Evolutionary conservation across 2,329 filamentous ascomycete species (phyloP).

Genomic region (Coniochaeta sp.): DNA sequence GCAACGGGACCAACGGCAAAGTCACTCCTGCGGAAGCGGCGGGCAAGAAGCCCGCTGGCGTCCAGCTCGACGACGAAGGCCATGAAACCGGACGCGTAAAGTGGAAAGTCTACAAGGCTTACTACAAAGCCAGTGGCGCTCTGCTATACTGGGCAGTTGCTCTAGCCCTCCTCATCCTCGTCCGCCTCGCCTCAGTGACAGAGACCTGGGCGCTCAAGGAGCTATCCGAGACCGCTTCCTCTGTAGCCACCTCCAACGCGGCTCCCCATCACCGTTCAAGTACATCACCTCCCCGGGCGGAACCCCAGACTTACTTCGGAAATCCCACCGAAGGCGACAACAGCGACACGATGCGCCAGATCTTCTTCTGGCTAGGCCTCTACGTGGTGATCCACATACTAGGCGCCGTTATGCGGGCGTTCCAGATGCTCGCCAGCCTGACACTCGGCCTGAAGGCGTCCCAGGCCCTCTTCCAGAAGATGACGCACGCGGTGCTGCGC

Average conservation of each 20-base stretch:
- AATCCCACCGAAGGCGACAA: slow-evolving; percentile 5
- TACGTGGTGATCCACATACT: slow-evolving; percentile 22
- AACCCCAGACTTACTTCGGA: slow-evolving; percentile 8
- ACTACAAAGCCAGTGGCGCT: slow-evolving; percentile 22
- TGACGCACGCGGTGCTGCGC: slow-evolving; percentile 28
- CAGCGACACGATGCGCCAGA: slow-evolving; percentile 10
- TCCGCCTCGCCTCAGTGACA: slow-evolving; percentile 17
- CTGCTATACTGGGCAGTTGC: slow-evolving; percentile 18
- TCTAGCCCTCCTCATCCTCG: slow-evolving; percentile 15
- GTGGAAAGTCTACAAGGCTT: slow-evolving; percentile 24
- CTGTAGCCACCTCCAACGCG: slow-evolving; percentile 4
- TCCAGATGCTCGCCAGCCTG: slow-evolving; percentile 18
- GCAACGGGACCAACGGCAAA: slow-evolving; percentile 5
- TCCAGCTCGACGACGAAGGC: slow-evolving; percentile 14
- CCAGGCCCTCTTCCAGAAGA: slow-evolving; percentile 22
- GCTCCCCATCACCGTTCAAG: background rate
- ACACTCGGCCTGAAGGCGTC: slow-evolving; percentile 23
- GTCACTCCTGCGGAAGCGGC: background rate
- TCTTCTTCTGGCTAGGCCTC: slow-evolving; percentile 20
- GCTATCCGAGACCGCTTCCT: slow-evolving; percentile 19
- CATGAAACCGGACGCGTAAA: slow-evolving; percentile 26
- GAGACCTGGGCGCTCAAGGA: slow-evolving; percentile 27
- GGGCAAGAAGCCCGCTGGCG: background rate
- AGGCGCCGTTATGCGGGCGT: slow-evolving; percentile 14
- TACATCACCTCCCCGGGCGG: background rate